Evolutionary conservation across 2,329 filamentous ascomycete genomes (phyloP).

Genomic region (Xylaria sp.): DNA sequence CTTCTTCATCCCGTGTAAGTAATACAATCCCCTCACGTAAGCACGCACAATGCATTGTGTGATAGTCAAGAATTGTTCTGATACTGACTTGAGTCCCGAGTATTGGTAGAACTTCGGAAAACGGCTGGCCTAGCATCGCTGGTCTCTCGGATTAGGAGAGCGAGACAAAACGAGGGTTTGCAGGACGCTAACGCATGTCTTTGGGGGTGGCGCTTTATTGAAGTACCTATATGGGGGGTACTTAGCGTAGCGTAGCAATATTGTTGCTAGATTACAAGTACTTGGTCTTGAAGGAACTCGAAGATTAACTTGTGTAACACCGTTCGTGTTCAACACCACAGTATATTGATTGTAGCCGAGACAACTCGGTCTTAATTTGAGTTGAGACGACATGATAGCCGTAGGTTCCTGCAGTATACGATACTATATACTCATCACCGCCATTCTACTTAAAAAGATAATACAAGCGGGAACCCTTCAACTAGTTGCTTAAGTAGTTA

Average conservation of each 20-base stretch:
- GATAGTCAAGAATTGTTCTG: background rate
- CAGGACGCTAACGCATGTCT: background rate
- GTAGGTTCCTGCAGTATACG: background rate
- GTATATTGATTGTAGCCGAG: too few relatives aligned
- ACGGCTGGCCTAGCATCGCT: background rate
- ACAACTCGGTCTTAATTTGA: too few relatives aligned
- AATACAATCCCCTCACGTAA: background rate
- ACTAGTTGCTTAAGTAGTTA: too few relatives aligned
- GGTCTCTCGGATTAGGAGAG: background rate
- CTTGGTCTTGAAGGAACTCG: background rate
- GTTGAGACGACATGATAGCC: too few relatives aligned
- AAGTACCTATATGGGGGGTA: background rate
- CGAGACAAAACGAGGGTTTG: background rate
- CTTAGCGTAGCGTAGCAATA: background rate
- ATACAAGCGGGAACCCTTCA: background rate
- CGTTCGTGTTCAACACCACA: background rate
- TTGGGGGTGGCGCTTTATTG: slow-evolving; percentile 16
- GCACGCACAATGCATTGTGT: background rate
- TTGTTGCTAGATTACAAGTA: background rate
- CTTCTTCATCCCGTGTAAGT: background rate
- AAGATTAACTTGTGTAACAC: background rate
- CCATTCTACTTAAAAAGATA: background rate
- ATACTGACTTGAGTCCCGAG: background rate
- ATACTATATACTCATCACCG: background rate
- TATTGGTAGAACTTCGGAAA: background rate